Evolutionary conservation across 768 basidiomycete genomes (phyloP).

Genomic region (Lactifluus hygrophoroides): DNA sequence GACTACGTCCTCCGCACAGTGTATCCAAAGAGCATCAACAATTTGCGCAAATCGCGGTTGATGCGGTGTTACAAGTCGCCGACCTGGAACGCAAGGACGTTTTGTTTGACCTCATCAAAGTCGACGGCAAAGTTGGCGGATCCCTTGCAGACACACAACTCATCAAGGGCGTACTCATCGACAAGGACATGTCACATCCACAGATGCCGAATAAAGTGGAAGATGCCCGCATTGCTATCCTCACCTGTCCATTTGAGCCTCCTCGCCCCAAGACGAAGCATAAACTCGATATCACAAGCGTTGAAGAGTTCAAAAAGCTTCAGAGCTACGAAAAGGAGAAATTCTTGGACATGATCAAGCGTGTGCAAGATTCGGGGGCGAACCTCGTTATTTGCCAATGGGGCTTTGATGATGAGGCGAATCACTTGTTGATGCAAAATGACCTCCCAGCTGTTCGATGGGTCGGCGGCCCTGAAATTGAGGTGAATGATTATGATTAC

Average conservation of each 20-base stretch:
- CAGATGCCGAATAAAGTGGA: conserved; percentile 89
- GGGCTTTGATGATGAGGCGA: conserved; percentile 99
- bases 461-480: conserved; percentile 99
- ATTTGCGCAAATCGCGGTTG: conserved; percentile 96
- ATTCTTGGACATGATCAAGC: conserved; percentile 93
- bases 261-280: conserved; percentile 99
- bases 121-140: conserved; percentile 97
- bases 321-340: conserved; percentile 94
- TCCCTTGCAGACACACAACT: conserved; percentile 90
- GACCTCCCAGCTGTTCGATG: conserved; percentile 95
- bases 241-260: conserved; percentile 98
- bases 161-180: conserved; percentile 95
- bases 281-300: conserved; percentile 92
- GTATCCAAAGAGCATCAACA: conserved; percentile 94
- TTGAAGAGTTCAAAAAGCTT: conserved; percentile 94
- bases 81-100: conserved; percentile 94
- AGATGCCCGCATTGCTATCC: conserved; percentile 90
- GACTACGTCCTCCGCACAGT: conserved; percentile 34
- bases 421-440: conserved; percentile 96
- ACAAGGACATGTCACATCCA: conserved; percentile 99
- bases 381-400: conserved; percentile 99
- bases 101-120: conserved; percentile 96
- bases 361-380: conserved; percentile 93
- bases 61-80: conserved; percentile 91
- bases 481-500: conserved; percentile 41